These are phyloP conservation scores for Penicillium sp. DNA, from an alignment of 2,329 filamentous ascomycete species.

Conservation along the genomic window DNA sequence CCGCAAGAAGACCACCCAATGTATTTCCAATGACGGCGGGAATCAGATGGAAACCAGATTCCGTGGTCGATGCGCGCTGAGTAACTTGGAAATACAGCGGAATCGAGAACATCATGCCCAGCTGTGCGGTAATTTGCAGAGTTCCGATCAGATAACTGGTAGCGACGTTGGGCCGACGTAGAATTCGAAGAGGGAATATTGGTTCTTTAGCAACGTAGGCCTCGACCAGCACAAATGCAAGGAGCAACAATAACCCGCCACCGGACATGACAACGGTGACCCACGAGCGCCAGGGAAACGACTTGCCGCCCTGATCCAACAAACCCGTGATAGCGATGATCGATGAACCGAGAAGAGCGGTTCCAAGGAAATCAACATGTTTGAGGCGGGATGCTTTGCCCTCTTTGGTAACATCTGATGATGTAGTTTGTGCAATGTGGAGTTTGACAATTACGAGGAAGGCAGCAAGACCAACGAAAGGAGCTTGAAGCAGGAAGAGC, in stretches of 20 bases:
- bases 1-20: slow-evolving; percentile 59
- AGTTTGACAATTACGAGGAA: slow-evolving; percentile 48
- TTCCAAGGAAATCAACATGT: slow-evolving; percentile 61
- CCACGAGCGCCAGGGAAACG: slow-evolving; percentile 33
- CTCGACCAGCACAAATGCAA: slow-evolving; percentile 33
- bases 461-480: slow-evolving; percentile 26
- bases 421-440: slow-evolving; percentile 17
- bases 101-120: slow-evolving; percentile 63
- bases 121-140: slow-evolving; percentile 58
- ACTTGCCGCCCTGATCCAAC: slow-evolving; percentile 51
- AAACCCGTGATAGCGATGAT: slow-evolving; percentile 48
- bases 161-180: slow-evolving; percentile 30
- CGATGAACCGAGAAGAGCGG: slow-evolving; percentile 44
- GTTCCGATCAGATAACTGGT: slow-evolving; percentile 44
- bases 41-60: slow-evolving; percentile 61
- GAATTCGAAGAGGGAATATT: slow-evolving; percentile 37
- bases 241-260: slow-evolving; percentile 12
- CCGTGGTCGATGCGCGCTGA: slow-evolving; percentile 55
- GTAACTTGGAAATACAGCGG: slow-evolving; percentile 71
- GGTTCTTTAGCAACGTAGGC: slow-evolving; percentile 33
- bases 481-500: slow-evolving; percentile 31
- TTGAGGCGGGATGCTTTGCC: slow-evolving; percentile 37
- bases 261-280: slow-evolving; percentile 18
- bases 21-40: slow-evolving; percentile 68
- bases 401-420: not conserved